Percentiles rank a stretch among this genome's conserved stretches.
These are phyloP conservation scores for Lolium perenne DNA, from an alignment of 176 grass and related monocot genomes.

Conservation along the genomic window DNA sequence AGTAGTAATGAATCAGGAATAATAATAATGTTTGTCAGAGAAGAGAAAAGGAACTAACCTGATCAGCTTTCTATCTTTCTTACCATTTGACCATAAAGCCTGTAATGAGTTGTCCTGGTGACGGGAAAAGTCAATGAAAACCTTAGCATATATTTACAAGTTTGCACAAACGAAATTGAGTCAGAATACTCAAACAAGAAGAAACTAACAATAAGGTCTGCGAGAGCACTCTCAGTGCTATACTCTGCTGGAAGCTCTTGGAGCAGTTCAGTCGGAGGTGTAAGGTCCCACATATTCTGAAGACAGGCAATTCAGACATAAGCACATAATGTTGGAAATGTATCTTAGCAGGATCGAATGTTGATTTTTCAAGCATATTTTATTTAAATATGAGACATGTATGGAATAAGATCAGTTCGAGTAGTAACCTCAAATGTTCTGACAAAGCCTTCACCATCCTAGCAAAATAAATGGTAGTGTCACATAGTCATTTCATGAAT, in stretches of 20 bases:
- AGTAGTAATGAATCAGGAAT: neutral
- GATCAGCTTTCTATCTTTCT: conserved; percentile 46
- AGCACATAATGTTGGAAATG: conserved; percentile 17
- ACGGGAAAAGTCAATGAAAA: conserved; percentile 16
- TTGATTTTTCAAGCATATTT: neutral
- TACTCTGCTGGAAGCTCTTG: conserved; percentile 62
- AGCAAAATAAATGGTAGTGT: neutral
- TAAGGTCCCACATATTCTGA: conserved; percentile 68
- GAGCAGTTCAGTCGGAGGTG: conserved; percentile 49
- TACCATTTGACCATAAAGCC: conserved; percentile 60
- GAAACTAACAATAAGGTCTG: conserved; percentile 59
- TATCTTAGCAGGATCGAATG: conserved; percentile 15
- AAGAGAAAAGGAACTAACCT: conserved; percentile 35
- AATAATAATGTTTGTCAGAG: conserved; percentile 13
- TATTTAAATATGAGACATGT: neutral
- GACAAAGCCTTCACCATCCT: conserved; percentile 36
- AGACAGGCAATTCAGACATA: conserved; percentile 3
- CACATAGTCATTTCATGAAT: neutral
- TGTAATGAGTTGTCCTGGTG: conserved; percentile 64
- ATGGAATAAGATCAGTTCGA: neutral
- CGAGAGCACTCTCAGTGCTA: conserved; percentile 58
- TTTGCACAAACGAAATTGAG: conserved; percentile 3
- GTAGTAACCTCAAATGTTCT: conserved; percentile 41
- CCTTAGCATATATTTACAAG: conserved; percentile 11
- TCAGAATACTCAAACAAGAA: conserved; percentile 27